phyloP scores from a whole-genome alignment of 768 basidiomycete species.

The Pulveroboletus sp. region DNA sequence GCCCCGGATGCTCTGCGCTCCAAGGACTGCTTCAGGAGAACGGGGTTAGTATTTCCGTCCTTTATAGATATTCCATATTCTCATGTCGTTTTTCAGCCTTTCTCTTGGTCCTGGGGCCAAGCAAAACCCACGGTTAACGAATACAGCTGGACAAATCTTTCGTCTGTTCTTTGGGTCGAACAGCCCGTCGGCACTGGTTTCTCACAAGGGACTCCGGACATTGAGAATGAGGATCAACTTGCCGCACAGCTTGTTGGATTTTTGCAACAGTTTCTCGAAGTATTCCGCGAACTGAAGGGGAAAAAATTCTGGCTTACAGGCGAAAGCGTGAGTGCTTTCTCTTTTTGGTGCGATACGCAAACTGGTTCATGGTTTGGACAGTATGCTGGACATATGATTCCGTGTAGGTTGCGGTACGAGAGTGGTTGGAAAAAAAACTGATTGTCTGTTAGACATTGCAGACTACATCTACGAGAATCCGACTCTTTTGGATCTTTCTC shows the following conservation, averaged over 20 bases:
- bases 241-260: conserved; percentile 56
- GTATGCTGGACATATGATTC: conserved; percentile 77
- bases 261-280: conserved; percentile 69
- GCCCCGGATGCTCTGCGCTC: conserved; percentile 74
- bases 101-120: conserved; percentile 62
- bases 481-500: conserved; percentile 46
- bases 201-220: conserved; percentile 66
- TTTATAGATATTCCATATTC: conserved; percentile 18
- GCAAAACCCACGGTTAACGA: conserved; percentile 63
- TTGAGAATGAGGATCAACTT: conserved; percentile 55
- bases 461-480: conserved; percentile 68
- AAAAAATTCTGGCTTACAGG: conserved; percentile 71
- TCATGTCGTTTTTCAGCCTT: conserved; percentile 42
- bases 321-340: conserved; percentile 57
- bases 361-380: conserved; percentile 18
- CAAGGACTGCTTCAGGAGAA: conserved; percentile 74
- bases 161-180: conserved; percentile 71
- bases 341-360: background rate
- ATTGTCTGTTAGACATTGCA: conserved; percentile 54
- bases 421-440: background rate
- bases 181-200: conserved; percentile 82
- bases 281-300: conserved; percentile 72
- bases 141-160: conserved; percentile 78
- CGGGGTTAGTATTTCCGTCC: conserved; percentile 48
- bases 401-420: conserved; percentile 37